These are phyloP conservation scores for Starmerella davenportii DNA, from an alignment of 805 yeast species.

Conservation along the genomic window DNA sequence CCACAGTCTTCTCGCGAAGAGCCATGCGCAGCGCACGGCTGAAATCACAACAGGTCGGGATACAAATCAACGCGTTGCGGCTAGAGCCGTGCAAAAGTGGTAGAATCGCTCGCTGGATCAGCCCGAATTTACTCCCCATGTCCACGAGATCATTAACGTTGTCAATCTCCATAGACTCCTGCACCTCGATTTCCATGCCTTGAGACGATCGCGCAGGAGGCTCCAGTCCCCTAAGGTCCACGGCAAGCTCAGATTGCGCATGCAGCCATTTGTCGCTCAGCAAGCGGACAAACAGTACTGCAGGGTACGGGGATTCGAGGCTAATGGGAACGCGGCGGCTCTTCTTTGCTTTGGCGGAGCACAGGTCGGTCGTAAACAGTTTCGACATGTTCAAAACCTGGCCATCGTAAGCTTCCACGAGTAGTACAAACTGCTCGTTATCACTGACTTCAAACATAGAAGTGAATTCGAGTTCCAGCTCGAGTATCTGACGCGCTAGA, in stretches of 20 bases:
- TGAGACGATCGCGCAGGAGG: conserved; percentile 28
- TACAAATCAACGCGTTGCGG: conserved; percentile 40
- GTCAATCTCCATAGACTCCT: background rate
- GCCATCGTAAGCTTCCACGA: conserved; percentile 73
- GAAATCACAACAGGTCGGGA: conserved; percentile 7
- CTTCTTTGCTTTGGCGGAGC: too few species aligned
- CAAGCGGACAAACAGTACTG: conserved; percentile 41
- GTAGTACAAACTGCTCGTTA: conserved; percentile 43
- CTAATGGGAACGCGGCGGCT: background rate
- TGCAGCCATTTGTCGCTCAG: conserved; percentile 78
- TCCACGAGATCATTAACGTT: background rate
- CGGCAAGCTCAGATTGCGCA: conserved; percentile 44
- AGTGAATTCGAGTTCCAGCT: conserved; percentile 44
- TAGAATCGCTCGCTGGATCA: background rate
- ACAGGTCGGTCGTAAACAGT: too few species aligned
- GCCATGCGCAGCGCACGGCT: background rate
- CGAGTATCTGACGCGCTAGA: conserved; percentile 46
- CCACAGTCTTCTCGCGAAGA: background rate
- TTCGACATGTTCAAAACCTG: conserved; percentile 30
- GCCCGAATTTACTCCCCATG: background rate
- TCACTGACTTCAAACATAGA: conserved; percentile 73
- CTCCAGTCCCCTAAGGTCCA: conserved; percentile 33
- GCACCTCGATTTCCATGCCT: background rate
- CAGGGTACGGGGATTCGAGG: conserved; percentile 30
- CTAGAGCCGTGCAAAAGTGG: conserved; percentile 3